These are phyloP conservation scores for Penicilliopsis zonata DNA, from an alignment of 495 filamentous ascomycete genomes.

Conservation along the genomic window DNA sequence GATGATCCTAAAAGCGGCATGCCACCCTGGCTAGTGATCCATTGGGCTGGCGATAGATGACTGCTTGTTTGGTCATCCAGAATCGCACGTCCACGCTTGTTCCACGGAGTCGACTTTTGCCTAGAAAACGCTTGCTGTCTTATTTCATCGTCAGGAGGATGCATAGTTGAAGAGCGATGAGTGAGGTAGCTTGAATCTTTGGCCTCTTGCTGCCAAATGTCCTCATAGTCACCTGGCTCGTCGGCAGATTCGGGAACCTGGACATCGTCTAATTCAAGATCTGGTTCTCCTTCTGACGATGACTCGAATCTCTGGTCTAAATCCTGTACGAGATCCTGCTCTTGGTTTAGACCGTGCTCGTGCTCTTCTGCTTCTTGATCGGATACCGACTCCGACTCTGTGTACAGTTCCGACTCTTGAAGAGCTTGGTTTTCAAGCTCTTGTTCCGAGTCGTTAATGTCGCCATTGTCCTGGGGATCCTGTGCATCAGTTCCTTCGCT, in stretches of 20 bases:
- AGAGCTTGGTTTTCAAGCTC: not conserved
- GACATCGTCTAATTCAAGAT: conserved; percentile 6
- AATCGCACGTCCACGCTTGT: conserved; percentile 4
- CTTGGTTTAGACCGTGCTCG: no score
- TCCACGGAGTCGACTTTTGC: conserved; percentile 7
- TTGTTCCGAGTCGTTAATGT: not conserved
- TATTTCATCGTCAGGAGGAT: conserved; percentile 1
- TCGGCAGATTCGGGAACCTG: conserved; percentile 1
- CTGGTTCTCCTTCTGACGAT: conserved; percentile 3
- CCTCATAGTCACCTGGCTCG: conserved; percentile 24
- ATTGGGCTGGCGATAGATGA: conserved; percentile 22
- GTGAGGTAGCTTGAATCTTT: conserved; percentile 20
- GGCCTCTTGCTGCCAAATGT: conserved; percentile 37
- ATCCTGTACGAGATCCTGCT: no score
- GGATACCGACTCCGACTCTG: not conserved
- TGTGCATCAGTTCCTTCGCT: conserved; percentile 23
- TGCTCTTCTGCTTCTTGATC: no score
- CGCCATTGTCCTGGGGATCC: conserved; percentile 1
- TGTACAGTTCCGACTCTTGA: not conserved
- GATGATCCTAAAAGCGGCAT: conserved; percentile 20
- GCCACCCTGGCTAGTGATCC: conserved; percentile 16
- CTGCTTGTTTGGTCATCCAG: conserved; percentile 7
- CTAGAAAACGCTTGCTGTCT: conserved; percentile 4
- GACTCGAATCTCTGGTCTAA: no score
- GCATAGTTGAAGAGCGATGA: conserved; percentile 7